Conservation (phyloP, 257 asterid species). For the Ligustrum vulgare region DNA sequence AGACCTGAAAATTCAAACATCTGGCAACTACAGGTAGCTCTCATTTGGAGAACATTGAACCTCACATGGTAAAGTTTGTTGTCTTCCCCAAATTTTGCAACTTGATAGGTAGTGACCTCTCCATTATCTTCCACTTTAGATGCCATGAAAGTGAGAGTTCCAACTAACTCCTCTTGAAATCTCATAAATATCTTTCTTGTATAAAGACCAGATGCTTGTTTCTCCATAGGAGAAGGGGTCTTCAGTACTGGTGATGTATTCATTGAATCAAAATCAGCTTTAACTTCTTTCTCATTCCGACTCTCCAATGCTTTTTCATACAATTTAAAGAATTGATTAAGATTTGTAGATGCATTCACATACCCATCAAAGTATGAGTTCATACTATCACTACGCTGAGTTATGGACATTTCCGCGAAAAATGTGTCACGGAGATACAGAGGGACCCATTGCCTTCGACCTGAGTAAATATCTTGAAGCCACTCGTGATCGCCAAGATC, state of each 20-base stretch:
- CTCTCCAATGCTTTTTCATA: conserved; percentile 96
- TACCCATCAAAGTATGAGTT: conserved; percentile 96
- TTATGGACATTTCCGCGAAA: conserved; percentile 90
- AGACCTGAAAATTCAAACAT: conserved; percentile 97
- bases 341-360: conserved; percentile 89
- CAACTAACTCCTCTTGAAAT: conserved; percentile 93
- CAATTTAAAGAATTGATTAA: conserved; percentile 80
- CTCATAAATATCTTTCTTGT: conserved; percentile 77
- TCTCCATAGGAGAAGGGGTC: conserved; percentile 99
- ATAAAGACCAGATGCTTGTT: conserved; percentile 90
- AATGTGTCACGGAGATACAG: conserved; percentile 80
- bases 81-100: conserved; percentile 83
- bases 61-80: conserved; percentile 70
- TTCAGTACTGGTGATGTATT: conserved; percentile 61
- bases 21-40: conserved; percentile 83
- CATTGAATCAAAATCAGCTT: conserved; percentile 91
- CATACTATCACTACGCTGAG: conserved; percentile 87
- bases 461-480: conserved; percentile 64
- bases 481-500: conserved; percentile 77
- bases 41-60: conserved; percentile 92
- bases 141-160: conserved; percentile 87
- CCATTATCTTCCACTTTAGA: conserved; percentile 78
- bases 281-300: conserved; percentile 94
- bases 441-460: conserved; percentile 94
- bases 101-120: conserved; percentile 71